Conservation (phyloP, 2,329 filamentous ascomycete species). For the Knufia petricola region DNA sequence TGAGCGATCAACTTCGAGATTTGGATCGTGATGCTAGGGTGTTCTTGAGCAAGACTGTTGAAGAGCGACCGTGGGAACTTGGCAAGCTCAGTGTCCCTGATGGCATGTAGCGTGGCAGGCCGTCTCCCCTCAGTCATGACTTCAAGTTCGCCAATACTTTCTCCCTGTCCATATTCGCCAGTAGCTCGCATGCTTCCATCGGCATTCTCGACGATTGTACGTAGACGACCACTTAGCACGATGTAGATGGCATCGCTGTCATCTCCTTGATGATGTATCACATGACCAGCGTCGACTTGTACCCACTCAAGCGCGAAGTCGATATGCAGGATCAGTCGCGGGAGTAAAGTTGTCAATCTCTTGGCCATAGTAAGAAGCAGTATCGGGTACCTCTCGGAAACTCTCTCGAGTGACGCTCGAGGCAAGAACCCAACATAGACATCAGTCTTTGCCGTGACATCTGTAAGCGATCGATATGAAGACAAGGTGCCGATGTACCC, state of each 20-base stretch:
- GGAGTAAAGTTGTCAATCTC: conserved; percentile 76
- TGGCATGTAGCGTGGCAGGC: conserved; percentile 87
- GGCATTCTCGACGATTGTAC: conserved; percentile 71
- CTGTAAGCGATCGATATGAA: conserved; percentile 90
- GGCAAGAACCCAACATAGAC: conserved; percentile 96
- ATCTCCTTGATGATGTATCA: conserved; percentile 86
- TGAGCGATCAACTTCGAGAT: conserved; percentile 98
- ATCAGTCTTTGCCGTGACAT: conserved; percentile 94
- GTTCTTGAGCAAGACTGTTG: conserved; percentile 93
- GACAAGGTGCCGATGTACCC: conserved; percentile 93
- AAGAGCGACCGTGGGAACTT: conserved; percentile 94
- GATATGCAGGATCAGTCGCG: conserved; percentile 84
- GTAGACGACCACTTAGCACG: conserved; percentile 82
- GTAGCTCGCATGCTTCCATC: conserved; percentile 76
- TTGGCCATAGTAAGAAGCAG: conserved; percentile 94
- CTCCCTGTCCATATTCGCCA: conserved; percentile 91
- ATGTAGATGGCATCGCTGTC: conserved; percentile 98
- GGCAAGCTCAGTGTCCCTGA: conserved; percentile 89
- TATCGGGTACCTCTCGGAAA: conserved; percentile 86
- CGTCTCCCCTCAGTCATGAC: conserved; percentile 89
- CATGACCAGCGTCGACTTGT: conserved; percentile 88
- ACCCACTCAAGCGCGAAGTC: conserved; percentile 98
- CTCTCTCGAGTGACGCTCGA: conserved; percentile 71
- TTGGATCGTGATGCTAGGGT: conserved; percentile 96
- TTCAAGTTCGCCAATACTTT: conserved; percentile 93